A percentile compares a stretch with the other conserved stretches of the same genome.
phyloP scores from a whole-genome alignment of 202 grass and related monocot genomes.

The Zoysia matrella region DNA sequence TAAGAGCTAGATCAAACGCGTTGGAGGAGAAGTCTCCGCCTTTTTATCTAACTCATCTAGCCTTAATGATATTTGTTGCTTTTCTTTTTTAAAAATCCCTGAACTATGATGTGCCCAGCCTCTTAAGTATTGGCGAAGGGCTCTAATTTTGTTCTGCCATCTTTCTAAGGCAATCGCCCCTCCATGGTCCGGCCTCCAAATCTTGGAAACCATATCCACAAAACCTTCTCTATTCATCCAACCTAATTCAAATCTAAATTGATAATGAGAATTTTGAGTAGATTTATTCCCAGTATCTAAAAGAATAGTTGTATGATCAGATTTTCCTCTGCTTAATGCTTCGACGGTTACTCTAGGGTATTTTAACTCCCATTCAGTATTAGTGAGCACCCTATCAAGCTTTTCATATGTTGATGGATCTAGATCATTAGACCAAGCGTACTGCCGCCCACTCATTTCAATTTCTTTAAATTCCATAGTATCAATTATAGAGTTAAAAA shows the following conservation, averaged over 20 bases:
- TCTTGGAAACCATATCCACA: no score
- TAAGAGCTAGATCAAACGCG: no score
- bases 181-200: no score
- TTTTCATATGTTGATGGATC: background rate
- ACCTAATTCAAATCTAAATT: background rate
- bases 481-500: background rate
- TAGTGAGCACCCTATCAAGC: background rate
- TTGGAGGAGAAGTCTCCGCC: no score
- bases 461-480: background rate
- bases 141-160: no score
- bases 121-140: no score
- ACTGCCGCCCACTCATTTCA: background rate
- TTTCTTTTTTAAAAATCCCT: no score
- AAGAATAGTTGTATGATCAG: background rate
- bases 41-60: no score
- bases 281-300: background rate
- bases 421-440: background rate
- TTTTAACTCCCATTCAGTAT: background rate
- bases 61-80: no score
- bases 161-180: no score
- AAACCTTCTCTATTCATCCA: background rate
- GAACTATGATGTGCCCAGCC: no score
- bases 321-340: background rate
- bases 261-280: no score
- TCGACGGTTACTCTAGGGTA: background rate